Evolutionary conservation across 805 yeast species (phyloP).

Genomic region (Debaryomyces hansenii): DNA sequence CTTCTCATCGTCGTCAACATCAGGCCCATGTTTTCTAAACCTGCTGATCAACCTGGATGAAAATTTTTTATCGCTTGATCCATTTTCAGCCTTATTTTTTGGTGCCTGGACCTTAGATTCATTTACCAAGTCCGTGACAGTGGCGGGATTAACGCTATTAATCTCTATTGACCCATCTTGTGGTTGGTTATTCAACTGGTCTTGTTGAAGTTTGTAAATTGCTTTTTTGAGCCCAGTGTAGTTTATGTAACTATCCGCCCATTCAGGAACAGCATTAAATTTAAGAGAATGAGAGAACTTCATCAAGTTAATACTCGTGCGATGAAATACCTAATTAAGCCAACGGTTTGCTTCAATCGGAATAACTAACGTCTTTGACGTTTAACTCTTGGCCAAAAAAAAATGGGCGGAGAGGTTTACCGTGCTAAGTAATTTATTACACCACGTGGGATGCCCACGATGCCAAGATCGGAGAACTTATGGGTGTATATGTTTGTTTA

Average conservation of each 20-base stretch:
- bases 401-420: no score
- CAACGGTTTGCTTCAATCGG: no score
- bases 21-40: constrained; percentile 1
- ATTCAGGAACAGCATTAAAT: constrained; percentile 55
- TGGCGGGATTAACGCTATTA: constrained; percentile 18
- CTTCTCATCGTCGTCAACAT: constrained; percentile 1
- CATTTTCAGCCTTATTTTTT: background rate
- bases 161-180: constrained; percentile 22
- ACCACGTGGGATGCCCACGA: no score
- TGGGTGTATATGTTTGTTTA: no score
- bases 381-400: background rate
- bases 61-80: constrained; percentile 1
- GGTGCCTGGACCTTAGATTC: background rate
- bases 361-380: background rate
- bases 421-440: no score
- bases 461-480: no score
- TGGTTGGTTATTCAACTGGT: constrained; percentile 27
- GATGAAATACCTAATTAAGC: constrained; percentile 4
- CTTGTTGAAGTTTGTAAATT: constrained; percentile 53
- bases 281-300: constrained; percentile 51
- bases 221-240: constrained; percentile 54
- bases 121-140: constrained; percentile 29
- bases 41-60: constrained; percentile 7
- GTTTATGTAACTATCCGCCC: constrained; percentile 47
- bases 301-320: constrained; percentile 26